Conservation (phyloP, 495 filamentous ascomycete genomes). For the Hypoxylon crocopeplum region DNA sequence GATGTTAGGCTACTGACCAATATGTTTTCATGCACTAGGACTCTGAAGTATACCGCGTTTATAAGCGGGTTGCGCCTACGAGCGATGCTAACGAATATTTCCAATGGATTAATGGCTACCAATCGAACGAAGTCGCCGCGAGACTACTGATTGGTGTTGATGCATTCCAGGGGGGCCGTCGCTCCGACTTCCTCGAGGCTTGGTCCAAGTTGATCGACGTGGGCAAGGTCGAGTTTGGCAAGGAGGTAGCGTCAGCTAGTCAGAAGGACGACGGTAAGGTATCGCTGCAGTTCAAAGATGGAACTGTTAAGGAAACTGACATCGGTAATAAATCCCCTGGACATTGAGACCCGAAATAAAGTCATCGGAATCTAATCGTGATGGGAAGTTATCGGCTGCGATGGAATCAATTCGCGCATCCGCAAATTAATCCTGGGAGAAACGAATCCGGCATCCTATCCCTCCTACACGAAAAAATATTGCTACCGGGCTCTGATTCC, state of each 20-base stretch:
- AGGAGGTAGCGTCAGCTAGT: constrained; percentile 33
- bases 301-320: constrained; percentile 41
- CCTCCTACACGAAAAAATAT: constrained; percentile 49
- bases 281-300: constrained; percentile 44
- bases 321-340: constrained; percentile 30
- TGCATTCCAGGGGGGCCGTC: constrained; percentile 50
- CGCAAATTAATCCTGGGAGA: constrained; percentile 45
- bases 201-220: constrained; percentile 43
- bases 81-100: constrained; percentile 50
- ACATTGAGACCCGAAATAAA: not conserved
- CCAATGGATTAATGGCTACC: constrained; percentile 49
- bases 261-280: constrained; percentile 24
- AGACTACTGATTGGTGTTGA: constrained; percentile 47
- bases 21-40: too few species aligned
- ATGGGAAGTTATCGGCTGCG: constrained; percentile 49
- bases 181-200: constrained; percentile 52
- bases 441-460: constrained; percentile 35
- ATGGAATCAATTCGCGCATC: constrained; percentile 52
- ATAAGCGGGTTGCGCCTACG: constrained; percentile 48
- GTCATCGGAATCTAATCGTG: constrained; percentile 14
- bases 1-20: too few species aligned
- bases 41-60: constrained; percentile 42
- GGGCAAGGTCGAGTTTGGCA: constrained; percentile 42
- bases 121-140: constrained; percentile 41
- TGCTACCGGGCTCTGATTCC: constrained; percentile 52